These are phyloP conservation scores for Symmetrospora coprosmae DNA, from an alignment of 768 basidiomycete species.

Conservation along the genomic window DNA sequence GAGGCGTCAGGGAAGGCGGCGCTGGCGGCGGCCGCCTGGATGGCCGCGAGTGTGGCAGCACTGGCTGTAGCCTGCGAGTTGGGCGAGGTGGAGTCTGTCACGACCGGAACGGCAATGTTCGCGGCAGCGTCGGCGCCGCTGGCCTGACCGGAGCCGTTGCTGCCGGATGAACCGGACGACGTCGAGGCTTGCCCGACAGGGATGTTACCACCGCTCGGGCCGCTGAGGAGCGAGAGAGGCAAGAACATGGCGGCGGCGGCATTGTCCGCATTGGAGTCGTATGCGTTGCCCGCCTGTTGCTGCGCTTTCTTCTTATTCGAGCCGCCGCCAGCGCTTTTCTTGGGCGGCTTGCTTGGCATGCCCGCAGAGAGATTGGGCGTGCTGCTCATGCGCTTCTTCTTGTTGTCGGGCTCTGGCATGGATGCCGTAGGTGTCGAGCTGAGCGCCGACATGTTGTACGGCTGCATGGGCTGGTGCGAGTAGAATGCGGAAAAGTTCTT, in stretches of 20 bases:
- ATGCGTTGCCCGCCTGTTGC: no score
- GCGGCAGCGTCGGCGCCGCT: background rate
- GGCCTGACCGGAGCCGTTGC: background rate
- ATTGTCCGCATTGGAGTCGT: background rate
- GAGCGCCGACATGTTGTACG: no score
- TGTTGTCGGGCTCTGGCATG: no score
- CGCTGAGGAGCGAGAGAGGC: background rate
- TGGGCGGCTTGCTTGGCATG: no score
- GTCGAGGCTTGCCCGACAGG: background rate
- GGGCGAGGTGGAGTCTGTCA: slow-evolving; percentile 37
- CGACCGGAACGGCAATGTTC: slow-evolving; percentile 8
- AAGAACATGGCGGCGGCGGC: slow-evolving; percentile 16
- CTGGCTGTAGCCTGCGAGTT: slow-evolving; percentile 45
- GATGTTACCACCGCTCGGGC: background rate
- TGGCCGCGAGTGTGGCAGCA: slow-evolving; percentile 41
- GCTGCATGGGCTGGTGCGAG: no score
- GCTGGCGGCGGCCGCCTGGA: slow-evolving; percentile 24
- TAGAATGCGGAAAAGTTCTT: no score
- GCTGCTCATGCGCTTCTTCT: no score
- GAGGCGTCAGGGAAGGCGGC: slow-evolving; percentile 12
- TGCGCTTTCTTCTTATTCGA: no score
- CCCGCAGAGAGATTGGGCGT: no score
- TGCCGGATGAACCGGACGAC: background rate
- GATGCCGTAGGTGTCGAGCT: no score
- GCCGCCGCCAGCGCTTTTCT: no score